A percentile compares a stretch with the other conserved stretches of the same genome.
Evolutionary conservation across 1,139 yeast species (phyloP).

Genomic region (Pneumocystis jirovecii): DNA sequence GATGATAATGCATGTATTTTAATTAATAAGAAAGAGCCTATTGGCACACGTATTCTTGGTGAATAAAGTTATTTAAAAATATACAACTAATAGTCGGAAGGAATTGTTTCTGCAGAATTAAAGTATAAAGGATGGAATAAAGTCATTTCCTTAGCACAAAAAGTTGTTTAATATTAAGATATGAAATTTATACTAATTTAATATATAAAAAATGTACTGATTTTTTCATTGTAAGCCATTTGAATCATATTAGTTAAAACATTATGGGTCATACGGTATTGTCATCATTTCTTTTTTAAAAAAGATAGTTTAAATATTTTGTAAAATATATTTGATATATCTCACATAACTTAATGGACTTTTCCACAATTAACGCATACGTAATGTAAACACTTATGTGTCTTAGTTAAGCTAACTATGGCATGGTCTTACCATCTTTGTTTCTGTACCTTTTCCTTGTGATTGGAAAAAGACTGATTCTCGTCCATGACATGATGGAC

Average conservation of each 20-base stretch:
- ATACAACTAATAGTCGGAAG: conserved; percentile 30
- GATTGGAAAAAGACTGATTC: conserved; percentile 95
- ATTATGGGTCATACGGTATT: not conserved
- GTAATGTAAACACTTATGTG: conserved; percentile 44
- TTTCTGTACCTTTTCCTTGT: conserved; percentile 86
- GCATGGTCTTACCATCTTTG: conserved; percentile 55
- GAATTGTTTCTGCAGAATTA: conserved; percentile 79
- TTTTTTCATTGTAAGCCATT: too few species aligned
- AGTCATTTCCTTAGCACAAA: conserved; percentile 81
- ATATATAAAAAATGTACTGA: not conserved
- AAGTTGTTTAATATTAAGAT: conserved; percentile 38
- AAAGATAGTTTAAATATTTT: not conserved
- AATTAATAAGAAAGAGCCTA: conserved; percentile 80
- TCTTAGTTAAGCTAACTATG: not conserved
- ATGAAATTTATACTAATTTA: not conserved
- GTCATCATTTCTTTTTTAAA: not conserved
- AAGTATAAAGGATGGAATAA: conserved; percentile 73
- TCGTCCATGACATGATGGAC: conserved; percentile 74
- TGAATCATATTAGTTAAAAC: too few species aligned
- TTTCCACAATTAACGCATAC: conserved; percentile 80
- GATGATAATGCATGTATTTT: conserved; percentile 97
- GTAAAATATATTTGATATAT: not conserved
- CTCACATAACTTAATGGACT: conserved; percentile 34
- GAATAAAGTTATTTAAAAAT: not conserved
- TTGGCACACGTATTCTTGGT: conserved; percentile 67